Evolutionary conservation across 176 grass and related monocot genomes (phyloP), one percentile per base, ranked within the genome.

Genomic region (Coix lacrymajobi): DNA sequence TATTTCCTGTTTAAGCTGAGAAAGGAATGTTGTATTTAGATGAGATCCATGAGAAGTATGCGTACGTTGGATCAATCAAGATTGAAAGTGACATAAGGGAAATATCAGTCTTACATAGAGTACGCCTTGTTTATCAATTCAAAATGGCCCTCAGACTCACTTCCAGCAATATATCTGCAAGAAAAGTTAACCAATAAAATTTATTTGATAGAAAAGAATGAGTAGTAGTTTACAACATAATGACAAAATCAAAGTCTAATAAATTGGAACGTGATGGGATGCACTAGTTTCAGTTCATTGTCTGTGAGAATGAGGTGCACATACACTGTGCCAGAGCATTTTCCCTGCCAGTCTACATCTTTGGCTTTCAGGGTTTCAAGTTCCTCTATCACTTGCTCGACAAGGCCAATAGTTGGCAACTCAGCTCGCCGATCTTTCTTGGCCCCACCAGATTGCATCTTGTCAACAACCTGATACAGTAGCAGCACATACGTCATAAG

Each of bases 301-400:
- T 66, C 24, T 69, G 2, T 62, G 38, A 40, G 54, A 48, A 64
- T 66, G 57, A 63, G 56, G 58, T 65, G 69, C 51, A 83, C 92
- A 19, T 98, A 98, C 96, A 98, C 96, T 67, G 92, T 98, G 66
- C 96, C 92, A 14, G 96, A 98, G 89, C 96, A 98, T 83, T 93
- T 95, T n/a, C 96, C 96, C 78, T 90, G 91, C 96, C 96, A 98
- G 44, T 73, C 72, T 45, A 88, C 85, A 82, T 98, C 96, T 66
- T 84, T 93, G 63, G 76, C 70, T 78, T 93, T 98, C 51, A 90
- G 83, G 8, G 72, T 70, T 84, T 98, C 80, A 63, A 98, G 92
- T 24, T 95, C 87, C 38, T 76, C 49, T 46, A 93, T 72, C 63
- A 86, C 87, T 51, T 52, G 36, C 31, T 85, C 85, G 10, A 68